Conservation (phyloP, 441 rosid species). For the Hura crepitans region DNA sequence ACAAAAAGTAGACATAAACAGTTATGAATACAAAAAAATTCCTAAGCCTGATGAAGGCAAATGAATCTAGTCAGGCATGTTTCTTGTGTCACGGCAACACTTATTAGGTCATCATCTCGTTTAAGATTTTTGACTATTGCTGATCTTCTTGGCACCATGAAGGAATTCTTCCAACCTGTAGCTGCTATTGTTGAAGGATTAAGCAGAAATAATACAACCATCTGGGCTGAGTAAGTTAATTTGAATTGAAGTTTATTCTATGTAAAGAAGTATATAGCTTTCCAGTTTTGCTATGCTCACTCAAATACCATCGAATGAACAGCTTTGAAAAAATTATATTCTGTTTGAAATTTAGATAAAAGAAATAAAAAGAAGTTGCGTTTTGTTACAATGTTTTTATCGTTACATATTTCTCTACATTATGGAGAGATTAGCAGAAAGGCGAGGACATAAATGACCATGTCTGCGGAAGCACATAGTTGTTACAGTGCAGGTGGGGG, state of each 20-base stretch:
- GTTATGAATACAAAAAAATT: conserved; percentile 73
- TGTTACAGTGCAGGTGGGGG: conserved; percentile 22
- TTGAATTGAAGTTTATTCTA: neutral
- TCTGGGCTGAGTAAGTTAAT: neutral
- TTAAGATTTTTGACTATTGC: neutral
- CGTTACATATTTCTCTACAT: neutral
- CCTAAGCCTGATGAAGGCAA: conserved; percentile 64
- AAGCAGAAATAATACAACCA: neutral
- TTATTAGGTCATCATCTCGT: neutral
- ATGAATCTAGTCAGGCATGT: conserved; percentile 24
- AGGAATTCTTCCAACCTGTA: neutral
- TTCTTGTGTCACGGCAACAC: neutral
- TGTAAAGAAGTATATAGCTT: neutral
- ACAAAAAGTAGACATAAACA: conserved; percentile 65
- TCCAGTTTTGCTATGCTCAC: neutral
- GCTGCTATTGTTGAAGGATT: neutral
- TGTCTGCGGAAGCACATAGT: neutral
- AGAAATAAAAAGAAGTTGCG: neutral
- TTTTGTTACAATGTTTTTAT: neutral
- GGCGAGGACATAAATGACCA: neutral
- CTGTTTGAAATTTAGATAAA: neutral
- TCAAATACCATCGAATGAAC: neutral
- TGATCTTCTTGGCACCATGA: neutral
- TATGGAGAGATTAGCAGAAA: neutral
- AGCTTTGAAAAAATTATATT: neutral